Evolutionary conservation across 2,329 filamentous ascomycete genomes (phyloP), one percentile per base, ranked within the genome.

Genomic region (Fonsecaea multimorphosa): DNA sequence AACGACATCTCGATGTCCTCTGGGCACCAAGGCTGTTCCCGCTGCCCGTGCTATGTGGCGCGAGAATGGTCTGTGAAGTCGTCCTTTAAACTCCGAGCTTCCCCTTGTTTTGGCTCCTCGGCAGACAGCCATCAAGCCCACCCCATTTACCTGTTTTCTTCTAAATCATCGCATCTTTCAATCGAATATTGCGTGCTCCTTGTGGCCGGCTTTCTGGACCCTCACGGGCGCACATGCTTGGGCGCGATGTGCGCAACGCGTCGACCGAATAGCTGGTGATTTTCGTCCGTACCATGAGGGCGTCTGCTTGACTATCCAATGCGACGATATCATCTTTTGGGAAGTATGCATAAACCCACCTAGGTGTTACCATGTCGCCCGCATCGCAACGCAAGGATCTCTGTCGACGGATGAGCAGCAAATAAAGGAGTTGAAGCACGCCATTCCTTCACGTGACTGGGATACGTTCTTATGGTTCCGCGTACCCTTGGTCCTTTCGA

Each of bases 381-480:
- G 9, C 38, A 19, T 44, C 38, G 38, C 38, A 44, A 57, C 31
- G 40, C 40, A 58, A 44, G 11, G 44, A 19, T 51, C 12, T 40
- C 34, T 40, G 60, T 66, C 36, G 61, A 56, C 16, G 24, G 54
- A 56, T 36, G 53, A 64, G 64, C 64, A 66, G 51, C 67, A 63
- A 63, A 67, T 64, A 63, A 57, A 56, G 53, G 54, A 36, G 46
- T 61, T 44, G 5, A 59, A 69, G 65, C 67, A 69, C 67, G 67
- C 67, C 49, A 69, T 69, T n/a, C 14, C 11, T 9, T 63, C 67
- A 69, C 67, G 65, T 69, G 67, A 65, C 19, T 12, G 36, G 6
- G n/a, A 16, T 16, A 1, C 3, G 58, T 36, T 6, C 46, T 14
- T 52, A 38, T 40, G 46, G 8, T 29, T 3, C 40, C 22, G 5